A percentile compares a stretch with the other conserved stretches of the same genome.
These are phyloP conservation scores for Tuber melanosporum DNA, from an alignment of 495 filamentous ascomycete species.

Conservation along the genomic window DNA sequence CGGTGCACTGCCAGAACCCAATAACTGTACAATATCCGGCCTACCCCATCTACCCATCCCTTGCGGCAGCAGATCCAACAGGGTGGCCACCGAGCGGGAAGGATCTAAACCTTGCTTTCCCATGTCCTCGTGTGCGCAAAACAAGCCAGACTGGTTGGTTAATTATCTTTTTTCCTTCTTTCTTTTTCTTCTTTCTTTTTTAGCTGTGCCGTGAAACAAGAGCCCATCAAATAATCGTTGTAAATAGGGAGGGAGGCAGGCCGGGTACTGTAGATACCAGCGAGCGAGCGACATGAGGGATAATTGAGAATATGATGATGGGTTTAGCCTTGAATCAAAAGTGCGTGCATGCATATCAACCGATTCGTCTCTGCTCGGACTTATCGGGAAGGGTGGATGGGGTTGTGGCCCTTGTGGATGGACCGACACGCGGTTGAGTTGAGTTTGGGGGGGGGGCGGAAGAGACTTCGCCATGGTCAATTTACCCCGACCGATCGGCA, in stretches of 20 bases:
- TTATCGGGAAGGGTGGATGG: neutral
- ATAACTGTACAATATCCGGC: neutral
- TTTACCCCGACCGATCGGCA: neutral
- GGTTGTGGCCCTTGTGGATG: neutral
- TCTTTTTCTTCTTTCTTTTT: neutral
- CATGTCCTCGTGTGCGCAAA: neutral
- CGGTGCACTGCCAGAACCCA: neutral
- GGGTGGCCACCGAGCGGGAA: neutral
- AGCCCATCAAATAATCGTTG: neutral
- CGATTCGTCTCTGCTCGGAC: neutral
- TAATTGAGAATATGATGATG: neutral
- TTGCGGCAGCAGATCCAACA: neutral
- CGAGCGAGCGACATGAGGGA: neutral
- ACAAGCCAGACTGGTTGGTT: neutral
- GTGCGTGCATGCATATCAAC: neutral
- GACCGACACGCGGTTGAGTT: neutral
- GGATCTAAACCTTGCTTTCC: neutral
- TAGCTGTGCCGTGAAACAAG: neutral
- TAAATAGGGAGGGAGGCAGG: neutral
- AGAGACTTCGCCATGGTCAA: neutral
- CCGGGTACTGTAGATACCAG: neutral
- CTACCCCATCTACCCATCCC: neutral
- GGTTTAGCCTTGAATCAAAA: neutral
- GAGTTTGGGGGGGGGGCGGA: neutral
- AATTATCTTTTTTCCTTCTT: neutral